Evolutionary conservation across 768 basidiomycete genomes (phyloP), one percentile per base, ranked within the genome.

Genomic region (Hebeloma cylindrosporum): DNA sequence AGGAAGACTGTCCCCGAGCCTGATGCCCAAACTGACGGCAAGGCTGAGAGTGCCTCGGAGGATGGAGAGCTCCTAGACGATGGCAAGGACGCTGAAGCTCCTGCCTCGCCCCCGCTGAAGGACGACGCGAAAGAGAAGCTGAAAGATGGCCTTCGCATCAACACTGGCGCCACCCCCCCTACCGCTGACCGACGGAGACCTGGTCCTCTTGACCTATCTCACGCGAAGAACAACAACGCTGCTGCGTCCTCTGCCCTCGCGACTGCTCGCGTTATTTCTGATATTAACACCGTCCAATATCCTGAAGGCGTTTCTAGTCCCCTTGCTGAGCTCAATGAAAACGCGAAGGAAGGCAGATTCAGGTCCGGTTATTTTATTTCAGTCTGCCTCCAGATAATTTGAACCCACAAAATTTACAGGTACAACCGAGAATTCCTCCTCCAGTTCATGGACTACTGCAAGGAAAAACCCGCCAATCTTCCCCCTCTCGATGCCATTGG

Each of bases 381-480:
- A 25, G 14, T 33, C 29, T 27, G 9, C 39, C 21, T 27, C 7
- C 16, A 22, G 27, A 13, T 13, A 37, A 4, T 28, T 39, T n/a
- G 41, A 14, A 30, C 13, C 4, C 8, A 36, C 34, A 34, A 31
- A n/a, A 10, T 48, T 27, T 54, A 17, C 50, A 92, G 95, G 59
- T 99, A 99, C 63, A 93, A 97, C 64, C 92, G 94, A 26, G 92
- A 94, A 14, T 99, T 99, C 82, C 78, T 99, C 18, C 68, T 99
- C 47, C 95, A 99, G 62, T 99, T 99, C 72, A 93, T 96, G 89
- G 68, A 71, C 17, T 69, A 95, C 48, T 99, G 96, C 76, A 89
- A 83, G 65, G 95, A 97, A 70, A 94, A 93, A 66, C 95, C 96
- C 3, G 92, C 90, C 42, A 75, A 79, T 43, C 83, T 97, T 20